Conservation (phyloP, 371 early-diverging fungal species). For the Saksenaea vasiformis region DNA sequence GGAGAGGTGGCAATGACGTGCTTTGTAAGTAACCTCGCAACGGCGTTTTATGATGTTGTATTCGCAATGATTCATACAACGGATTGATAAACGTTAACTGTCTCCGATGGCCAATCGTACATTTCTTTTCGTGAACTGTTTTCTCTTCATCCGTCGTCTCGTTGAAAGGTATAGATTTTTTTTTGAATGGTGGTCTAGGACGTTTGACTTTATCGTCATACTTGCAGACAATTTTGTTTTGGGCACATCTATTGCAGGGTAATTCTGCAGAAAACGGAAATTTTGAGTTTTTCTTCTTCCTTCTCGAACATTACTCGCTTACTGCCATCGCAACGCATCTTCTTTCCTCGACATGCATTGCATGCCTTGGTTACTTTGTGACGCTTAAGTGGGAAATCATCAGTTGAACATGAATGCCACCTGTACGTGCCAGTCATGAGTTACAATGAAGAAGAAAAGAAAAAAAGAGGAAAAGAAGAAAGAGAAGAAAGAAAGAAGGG, state of each 20-base stretch:
- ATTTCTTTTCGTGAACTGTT: background rate
- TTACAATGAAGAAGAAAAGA: background rate
- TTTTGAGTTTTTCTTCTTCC: background rate
- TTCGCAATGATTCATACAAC: constrained; percentile 23
- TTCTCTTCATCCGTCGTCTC: constrained; percentile 6
- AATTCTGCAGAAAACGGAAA: constrained; percentile 10
- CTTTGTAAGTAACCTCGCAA: constrained; percentile 3
- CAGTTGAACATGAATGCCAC: constrained; percentile 32
- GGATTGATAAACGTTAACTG: constrained; percentile 23
- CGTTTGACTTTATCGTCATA: constrained; percentile 13
- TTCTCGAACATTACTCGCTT: background rate
- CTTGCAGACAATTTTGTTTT: background rate
- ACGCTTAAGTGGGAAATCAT: constrained; percentile 32
- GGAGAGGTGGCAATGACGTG: constrained; percentile 30
- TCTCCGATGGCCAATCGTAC: constrained; percentile 6
- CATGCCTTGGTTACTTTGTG: constrained; percentile 29
- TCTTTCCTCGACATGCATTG: constrained; percentile 27
- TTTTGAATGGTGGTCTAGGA: constrained; percentile 1
- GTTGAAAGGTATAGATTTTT: constrained; percentile 3
- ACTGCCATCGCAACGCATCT: constrained; percentile 35
- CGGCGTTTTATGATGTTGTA: background rate
- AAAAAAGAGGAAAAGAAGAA: constrained; percentile 1
- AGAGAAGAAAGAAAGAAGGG: constrained; percentile 2
- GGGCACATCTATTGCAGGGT: constrained; percentile 23
- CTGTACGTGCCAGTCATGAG: constrained; percentile 14